Percentiles rank a stretch among this genome's conserved stretches.
Evolutionary conservation across 2,329 filamentous ascomycete species (phyloP).

Genomic region (Aspergillus niger): DNA sequence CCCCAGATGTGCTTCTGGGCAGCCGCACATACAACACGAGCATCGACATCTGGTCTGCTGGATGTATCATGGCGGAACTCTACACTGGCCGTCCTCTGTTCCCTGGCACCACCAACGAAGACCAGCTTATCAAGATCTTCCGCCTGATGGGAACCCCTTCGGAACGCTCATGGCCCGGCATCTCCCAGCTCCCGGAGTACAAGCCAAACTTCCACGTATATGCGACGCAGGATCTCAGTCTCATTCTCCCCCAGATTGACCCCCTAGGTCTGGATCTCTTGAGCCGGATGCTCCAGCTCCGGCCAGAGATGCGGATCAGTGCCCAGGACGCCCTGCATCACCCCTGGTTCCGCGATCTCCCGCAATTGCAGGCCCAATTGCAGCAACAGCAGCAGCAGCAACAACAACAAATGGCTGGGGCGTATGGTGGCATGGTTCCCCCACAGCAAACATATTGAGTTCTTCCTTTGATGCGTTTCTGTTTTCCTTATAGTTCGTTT

Average conservation of each 20-base stretch:
- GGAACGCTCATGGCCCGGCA: conserved; percentile 92
- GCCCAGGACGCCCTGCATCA: conserved; percentile 85
- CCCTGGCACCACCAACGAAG: conserved; percentile 96
- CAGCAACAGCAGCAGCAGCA: conserved; percentile 42
- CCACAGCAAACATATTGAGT: conserved; percentile 39
- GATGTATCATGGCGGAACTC: conserved; percentile 99
- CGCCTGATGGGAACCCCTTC: conserved; percentile 97
- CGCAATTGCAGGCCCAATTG: conserved; percentile 56
- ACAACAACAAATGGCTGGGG: conserved; percentile 35
- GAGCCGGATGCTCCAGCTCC: conserved; percentile 85
- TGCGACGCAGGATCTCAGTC: conserved; percentile 83
- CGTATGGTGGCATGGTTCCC: conserved; percentile 43
- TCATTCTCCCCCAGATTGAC: conserved; percentile 89
- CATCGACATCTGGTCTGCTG: conserved; percentile 98
- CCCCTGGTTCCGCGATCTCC: conserved; percentile 80
- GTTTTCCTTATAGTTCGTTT: background rate
- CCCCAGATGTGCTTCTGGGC: conserved; percentile 90
- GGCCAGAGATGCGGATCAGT: conserved; percentile 87
- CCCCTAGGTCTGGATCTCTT: conserved; percentile 82
- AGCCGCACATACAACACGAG: conserved; percentile 98
- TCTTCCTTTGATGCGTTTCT: background rate
- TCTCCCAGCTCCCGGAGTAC: conserved; percentile 95
- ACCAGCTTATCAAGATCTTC: conserved; percentile 96
- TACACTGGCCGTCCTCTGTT: conserved; percentile 94
- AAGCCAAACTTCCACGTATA: conserved; percentile 94